Conservation (phyloP, 805 yeast species). For the Zygotorulaspora sp. region DNA sequence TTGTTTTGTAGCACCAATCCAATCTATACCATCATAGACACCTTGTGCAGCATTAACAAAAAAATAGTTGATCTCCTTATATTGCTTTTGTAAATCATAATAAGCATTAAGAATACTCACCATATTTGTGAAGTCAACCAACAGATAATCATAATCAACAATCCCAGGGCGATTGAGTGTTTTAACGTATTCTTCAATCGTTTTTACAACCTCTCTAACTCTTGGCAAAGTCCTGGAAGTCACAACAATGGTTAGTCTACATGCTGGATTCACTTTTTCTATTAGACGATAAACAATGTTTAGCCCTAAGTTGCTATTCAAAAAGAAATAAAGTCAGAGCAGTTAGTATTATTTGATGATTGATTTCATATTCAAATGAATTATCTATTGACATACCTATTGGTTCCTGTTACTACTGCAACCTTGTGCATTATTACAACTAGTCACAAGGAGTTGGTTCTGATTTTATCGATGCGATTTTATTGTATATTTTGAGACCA, state of each 20-base stretch:
- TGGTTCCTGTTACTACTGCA: constrained; percentile 46
- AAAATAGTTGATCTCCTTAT: constrained; percentile 65
- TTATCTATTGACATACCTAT: constrained; percentile 26
- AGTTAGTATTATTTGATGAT: too few relatives aligned
- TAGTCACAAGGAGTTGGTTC: too few relatives aligned
- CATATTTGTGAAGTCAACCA: constrained; percentile 90
- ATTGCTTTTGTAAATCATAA: constrained; percentile 62
- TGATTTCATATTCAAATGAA: not conserved
- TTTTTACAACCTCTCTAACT: constrained; percentile 67
- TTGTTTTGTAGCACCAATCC: constrained; percentile 72
- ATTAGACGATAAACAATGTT: constrained; percentile 79
- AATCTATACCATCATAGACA: constrained; percentile 79
- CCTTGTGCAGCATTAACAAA: constrained; percentile 90
- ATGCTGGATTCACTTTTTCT: constrained; percentile 49
- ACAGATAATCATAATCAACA: constrained; percentile 79
- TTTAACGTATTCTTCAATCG: constrained; percentile 45
- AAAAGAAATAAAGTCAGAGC: not conserved
- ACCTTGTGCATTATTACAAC: constrained; percentile 26
- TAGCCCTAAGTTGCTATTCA: constrained; percentile 66
- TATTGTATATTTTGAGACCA: too few relatives aligned
- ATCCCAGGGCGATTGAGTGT: constrained; percentile 45
- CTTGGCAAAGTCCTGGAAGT: constrained; percentile 87
- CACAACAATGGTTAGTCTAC: constrained; percentile 70
- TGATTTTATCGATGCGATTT: too few relatives aligned
- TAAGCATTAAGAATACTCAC: constrained; percentile 73